Conservation (phyloP, 2,329 filamentous ascomycete genomes). For the Pezicula neosporulosa region DNA sequence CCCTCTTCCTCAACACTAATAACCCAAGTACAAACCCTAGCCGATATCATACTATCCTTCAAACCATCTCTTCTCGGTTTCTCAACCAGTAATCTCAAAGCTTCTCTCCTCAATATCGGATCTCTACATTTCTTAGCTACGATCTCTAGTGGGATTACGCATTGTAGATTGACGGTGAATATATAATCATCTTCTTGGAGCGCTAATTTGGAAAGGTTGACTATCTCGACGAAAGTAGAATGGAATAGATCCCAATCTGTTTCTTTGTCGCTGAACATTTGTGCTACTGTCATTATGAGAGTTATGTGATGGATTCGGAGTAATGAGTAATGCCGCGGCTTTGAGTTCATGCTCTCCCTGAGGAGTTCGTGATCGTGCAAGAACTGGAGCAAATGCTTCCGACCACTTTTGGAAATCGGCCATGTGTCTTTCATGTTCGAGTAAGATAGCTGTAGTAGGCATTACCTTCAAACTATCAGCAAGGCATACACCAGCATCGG, state of each 20-base stretch:
- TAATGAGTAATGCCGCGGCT: neutral
- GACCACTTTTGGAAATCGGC: neutral
- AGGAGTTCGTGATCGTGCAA: neutral
- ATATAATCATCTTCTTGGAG: constrained; percentile 41
- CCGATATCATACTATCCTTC: neutral
- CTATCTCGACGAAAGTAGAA: neutral
- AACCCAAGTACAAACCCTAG: neutral
- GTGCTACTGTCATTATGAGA: no score
- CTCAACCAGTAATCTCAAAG: neutral
- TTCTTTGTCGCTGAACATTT: no score
- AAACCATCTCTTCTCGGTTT: neutral
- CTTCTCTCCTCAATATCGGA: neutral
- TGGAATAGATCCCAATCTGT: neutral
- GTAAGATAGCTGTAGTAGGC: neutral
- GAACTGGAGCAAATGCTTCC: neutral
- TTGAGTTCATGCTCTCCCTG: neutral
- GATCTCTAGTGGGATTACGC: constrained; percentile 59
- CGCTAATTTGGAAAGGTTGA: neutral
- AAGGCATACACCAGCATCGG: neutral
- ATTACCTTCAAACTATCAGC: neutral
- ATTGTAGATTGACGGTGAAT: constrained; percentile 59
- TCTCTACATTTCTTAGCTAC: constrained; percentile 43
- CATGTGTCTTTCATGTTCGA: neutral
- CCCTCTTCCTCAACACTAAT: neutral
- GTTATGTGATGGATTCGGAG: neutral